Base-by-base conservation (phyloP, 768 basidiomycete species). In the Baorangia bicolor region DNA sequence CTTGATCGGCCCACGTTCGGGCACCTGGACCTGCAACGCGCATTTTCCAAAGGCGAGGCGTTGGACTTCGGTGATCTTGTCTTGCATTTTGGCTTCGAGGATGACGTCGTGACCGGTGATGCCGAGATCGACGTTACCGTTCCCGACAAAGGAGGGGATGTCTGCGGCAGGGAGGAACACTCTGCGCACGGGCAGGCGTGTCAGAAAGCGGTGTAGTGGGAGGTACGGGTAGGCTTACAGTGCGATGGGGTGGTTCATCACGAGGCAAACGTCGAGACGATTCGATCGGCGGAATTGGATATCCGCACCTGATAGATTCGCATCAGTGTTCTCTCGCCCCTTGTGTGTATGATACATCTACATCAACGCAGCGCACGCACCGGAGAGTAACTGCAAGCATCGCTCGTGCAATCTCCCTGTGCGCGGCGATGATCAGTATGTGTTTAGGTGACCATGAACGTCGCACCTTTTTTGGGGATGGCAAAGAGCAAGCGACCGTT, bases 51-150 rank as follows among this genome's bases (percentile, higher is more conserved):
- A 98, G 0, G 87, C 92, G 48, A 99, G 85, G 4, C 84, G 86
- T 13, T 95, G 82, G 14, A 86, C 77, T 65, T 97, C 90, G 1
- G 85, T 84, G 52, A 98, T 86, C 56, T 84, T 81, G 13, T 79
- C 70, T 58, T 90, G 78, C 87, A 97, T 94, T 53, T 86, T 75
- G 2, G 94, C 81, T 73, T 99, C 96, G 43, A 95, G 83, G 61
- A 98, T 91, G 59, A 97, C 92, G 76, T 99, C 97, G 74, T 98
- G 94, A 5, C 97, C 97, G 10, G 97, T 98, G 64, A 99, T 97
- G 7, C 97, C 97, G 41, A 99, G 80, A 64, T 98, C 92, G 66
- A 99, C 90, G 67, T 94, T 90, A 46, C 97, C 97, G 70, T 96
- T 94, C 40, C 94, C 97, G 42, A 99, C 97, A 73, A 98, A 99